Evolutionary conservation across 208 protist species (phyloP).

Genomic region (Leishmania tropica): DNA sequence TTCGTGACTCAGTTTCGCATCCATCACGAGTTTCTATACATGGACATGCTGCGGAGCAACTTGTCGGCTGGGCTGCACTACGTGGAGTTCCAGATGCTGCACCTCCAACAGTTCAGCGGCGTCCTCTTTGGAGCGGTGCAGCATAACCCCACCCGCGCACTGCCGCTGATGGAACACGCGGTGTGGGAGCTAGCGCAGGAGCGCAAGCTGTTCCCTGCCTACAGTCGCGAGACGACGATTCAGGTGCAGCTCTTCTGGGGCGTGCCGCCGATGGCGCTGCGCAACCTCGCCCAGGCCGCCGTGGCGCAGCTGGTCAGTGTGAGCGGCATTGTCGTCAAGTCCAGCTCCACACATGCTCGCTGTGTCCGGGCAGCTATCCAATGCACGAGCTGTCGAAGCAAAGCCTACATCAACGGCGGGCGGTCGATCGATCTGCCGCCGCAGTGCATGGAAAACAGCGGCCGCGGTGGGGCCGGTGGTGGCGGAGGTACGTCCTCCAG

Average conservation of each 20-base stretch:
- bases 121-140: slow-evolving; percentile 75
- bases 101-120: slow-evolving; percentile 86
- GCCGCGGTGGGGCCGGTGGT: slow-evolving; percentile 34
- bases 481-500: slow-evolving; percentile 16
- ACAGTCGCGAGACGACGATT: slow-evolving; percentile 68
- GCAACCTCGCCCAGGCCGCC: slow-evolving; percentile 74
- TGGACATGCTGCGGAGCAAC: slow-evolving; percentile 84
- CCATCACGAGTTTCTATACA: slow-evolving; percentile 84
- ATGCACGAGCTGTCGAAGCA: slow-evolving; percentile 90
- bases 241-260: slow-evolving; percentile 92
- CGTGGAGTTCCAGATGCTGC: slow-evolving; percentile 86
- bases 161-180: slow-evolving; percentile 88
- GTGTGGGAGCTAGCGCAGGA: slow-evolving; percentile 79
- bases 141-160: slow-evolving; percentile 60
- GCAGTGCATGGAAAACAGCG: slow-evolving; percentile 87
- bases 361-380: slow-evolving; percentile 89
- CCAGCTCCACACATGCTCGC: slow-evolving; percentile 75
- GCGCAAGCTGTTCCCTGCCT: slow-evolving; percentile 65
- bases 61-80: slow-evolving; percentile 83
- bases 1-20: slow-evolving; percentile 84
- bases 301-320: slow-evolving; percentile 86
- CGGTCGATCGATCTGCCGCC: slow-evolving; percentile 78
- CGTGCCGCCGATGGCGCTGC: slow-evolving; percentile 76
- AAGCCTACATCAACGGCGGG: slow-evolving; percentile 82
- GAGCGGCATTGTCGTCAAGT: slow-evolving; percentile 91